phyloP scores from a whole-genome alignment of 108 stramenopile species.

The Aurantiochytrium sp. region DNA sequence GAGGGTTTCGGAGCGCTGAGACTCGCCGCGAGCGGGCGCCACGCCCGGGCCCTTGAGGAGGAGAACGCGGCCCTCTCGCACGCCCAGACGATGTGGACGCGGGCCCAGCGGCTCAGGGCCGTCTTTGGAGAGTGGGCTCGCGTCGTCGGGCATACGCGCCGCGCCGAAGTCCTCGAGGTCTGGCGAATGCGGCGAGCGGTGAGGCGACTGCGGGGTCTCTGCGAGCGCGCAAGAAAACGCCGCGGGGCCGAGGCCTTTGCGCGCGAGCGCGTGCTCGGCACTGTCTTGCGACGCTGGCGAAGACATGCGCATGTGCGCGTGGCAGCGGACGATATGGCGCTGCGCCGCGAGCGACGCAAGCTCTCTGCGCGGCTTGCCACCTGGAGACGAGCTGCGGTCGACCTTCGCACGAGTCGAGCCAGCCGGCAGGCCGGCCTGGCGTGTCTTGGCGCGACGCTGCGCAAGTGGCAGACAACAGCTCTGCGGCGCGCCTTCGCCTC shows the following conservation, averaged over 20 bases:
- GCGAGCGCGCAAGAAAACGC: background rate
- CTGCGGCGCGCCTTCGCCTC: background rate
- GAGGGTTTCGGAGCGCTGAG: background rate
- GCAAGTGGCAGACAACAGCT: background rate
- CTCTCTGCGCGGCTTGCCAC: too few species aligned
- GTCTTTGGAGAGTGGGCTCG: background rate
- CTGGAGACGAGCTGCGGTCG: background rate
- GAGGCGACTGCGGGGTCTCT: background rate
- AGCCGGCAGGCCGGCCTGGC: background rate
- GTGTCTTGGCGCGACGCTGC: background rate
- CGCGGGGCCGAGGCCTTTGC: background rate
- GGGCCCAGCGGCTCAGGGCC: background rate
- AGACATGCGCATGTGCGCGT: too few species aligned
- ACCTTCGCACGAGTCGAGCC: background rate
- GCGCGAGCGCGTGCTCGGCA: background rate
- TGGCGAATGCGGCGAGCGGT: background rate
- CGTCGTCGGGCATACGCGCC: background rate
- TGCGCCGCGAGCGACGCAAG: too few species aligned
- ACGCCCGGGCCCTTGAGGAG: background rate
- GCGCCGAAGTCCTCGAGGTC: background rate
- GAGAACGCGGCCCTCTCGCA: background rate
- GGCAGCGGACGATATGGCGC: too few species aligned
- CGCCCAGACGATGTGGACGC: background rate
- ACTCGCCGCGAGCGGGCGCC: background rate
- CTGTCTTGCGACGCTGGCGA: background rate